Base-by-base conservation (phyloP, 805 yeast genomes). In the Candida sonorensis region DNA sequence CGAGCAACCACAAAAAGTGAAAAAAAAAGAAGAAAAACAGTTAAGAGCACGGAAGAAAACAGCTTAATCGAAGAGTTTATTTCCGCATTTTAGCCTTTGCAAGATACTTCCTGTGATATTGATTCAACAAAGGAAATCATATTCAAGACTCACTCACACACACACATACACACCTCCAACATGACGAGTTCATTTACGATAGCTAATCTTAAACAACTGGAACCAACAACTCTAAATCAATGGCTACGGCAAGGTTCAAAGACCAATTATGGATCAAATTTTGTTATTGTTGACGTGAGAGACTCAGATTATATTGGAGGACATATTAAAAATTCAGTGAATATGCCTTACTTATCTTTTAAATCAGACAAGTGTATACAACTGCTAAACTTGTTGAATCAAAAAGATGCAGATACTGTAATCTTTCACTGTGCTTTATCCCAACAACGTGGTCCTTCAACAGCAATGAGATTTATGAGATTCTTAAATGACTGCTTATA, bases 391-490 rank as follows among this genome's bases (percentile, higher is more conserved):
- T 42, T 57, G 26, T 50, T 68, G 21, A 50, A 56, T 9, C 53
- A 49, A n/a, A 36, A 45, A 2, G 41, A 55, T 4, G 50, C 57
- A 6, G 60, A 66, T 26, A 75, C 71, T 33, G 72, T 86, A 0
- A 81, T 92, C 0, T 92, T 90, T 60, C 96, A 92, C 54, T 90
- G 98, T 56, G 87, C 88, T 18, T 65, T 83, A 19, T 80, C 94
- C 3, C 97, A 92, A 56, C 94, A 81, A 38, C 64, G 98, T 32
- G 97, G 97, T 0, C 97, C 97, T 0, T 64, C 83, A 4, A 72
- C 95, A 4, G 87, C 97, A 0, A 59, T 77, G 57, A 64, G 63
- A 45, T 81, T 81, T 46, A 48, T 67, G 41, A 56, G 79, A 35
- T 64, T 65, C 41, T 59, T 70, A 10, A 53, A 57, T 27, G 65